A percentile compares a stretch with the other conserved stretches of the same genome.
Conservation (phyloP, 345 rosid genomes). For the Turritis glabra region DNA sequence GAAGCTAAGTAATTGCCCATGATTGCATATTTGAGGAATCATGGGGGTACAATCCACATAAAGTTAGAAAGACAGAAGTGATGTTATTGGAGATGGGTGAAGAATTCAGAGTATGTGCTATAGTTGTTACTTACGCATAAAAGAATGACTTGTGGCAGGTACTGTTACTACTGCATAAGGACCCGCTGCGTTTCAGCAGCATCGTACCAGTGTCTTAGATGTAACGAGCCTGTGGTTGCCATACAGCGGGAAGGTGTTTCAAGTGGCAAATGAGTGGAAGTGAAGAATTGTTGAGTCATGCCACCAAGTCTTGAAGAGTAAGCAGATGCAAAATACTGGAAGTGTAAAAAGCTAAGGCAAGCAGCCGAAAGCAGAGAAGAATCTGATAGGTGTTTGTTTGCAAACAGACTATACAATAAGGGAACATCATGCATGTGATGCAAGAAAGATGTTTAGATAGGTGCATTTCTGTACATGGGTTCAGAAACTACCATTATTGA, state of each 20-base stretch:
- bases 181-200: constrained; percentile 81
- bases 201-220: constrained; percentile 75
- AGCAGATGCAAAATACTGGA: constrained; percentile 17
- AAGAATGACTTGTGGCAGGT: constrained; percentile 54
- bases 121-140: not conserved
- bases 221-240: constrained; percentile 76
- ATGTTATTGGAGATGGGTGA: constrained; percentile 11
- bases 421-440: constrained; percentile 18
- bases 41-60: not conserved
- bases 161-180: constrained; percentile 90
- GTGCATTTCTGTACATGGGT: constrained; percentile 8
- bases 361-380: not conserved
- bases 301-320: constrained; percentile 5
- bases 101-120: constrained; percentile 1
- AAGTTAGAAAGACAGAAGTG: not conserved
- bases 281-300: not conserved
- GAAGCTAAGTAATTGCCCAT: not conserved
- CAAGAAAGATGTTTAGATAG: constrained; percentile 14
- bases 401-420: constrained; percentile 10
- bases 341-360: constrained; percentile 5
- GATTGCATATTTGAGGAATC: not conserved
- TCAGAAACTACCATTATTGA: not conserved
- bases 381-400: constrained; percentile 9
- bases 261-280: constrained; percentile 29
- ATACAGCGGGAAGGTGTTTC: constrained; percentile 71